These are phyloP conservation scores for Tulasnella sp. DNA, from an alignment of 768 basidiomycete species.

Conservation along the genomic window DNA sequence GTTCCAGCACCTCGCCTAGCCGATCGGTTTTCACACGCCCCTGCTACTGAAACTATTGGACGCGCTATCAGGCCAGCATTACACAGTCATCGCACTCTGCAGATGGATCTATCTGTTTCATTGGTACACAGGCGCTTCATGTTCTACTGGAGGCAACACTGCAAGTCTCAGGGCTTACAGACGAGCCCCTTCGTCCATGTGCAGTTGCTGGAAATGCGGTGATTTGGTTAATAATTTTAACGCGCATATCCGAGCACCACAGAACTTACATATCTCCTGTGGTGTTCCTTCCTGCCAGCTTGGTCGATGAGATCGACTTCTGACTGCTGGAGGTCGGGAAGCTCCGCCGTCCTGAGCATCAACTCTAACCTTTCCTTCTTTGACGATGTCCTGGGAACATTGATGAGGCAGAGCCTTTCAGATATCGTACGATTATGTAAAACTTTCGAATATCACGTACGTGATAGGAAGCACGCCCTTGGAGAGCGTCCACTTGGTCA, in stretches of 20 bases:
- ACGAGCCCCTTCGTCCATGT: too few relatives aligned
- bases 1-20: too few relatives aligned
- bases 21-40: too few relatives aligned
- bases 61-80: too few relatives aligned
- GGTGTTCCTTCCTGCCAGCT: not conserved
- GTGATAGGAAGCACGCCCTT: not conserved
- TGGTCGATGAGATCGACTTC: not conserved
- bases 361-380: not conserved
- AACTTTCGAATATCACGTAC: not conserved
- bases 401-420: not conserved
- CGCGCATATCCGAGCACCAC: not conserved
- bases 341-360: not conserved
- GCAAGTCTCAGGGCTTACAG: too few relatives aligned
- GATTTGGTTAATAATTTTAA: too few relatives aligned
- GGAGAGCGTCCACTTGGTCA: slow-evolving; percentile 2
- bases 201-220: too few relatives aligned
- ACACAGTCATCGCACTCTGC: too few relatives aligned
- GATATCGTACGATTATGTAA: not conserved
- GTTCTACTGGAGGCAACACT: too few relatives aligned
- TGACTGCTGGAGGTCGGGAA: not conserved
- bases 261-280: not conserved
- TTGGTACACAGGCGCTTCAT: too few relatives aligned
- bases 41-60: too few relatives aligned
- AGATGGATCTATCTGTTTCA: too few relatives aligned
- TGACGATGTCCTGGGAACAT: not conserved